Conservation (phyloP, 345 rosid genomes). For the Rhodomyrtus tomentosa region DNA sequence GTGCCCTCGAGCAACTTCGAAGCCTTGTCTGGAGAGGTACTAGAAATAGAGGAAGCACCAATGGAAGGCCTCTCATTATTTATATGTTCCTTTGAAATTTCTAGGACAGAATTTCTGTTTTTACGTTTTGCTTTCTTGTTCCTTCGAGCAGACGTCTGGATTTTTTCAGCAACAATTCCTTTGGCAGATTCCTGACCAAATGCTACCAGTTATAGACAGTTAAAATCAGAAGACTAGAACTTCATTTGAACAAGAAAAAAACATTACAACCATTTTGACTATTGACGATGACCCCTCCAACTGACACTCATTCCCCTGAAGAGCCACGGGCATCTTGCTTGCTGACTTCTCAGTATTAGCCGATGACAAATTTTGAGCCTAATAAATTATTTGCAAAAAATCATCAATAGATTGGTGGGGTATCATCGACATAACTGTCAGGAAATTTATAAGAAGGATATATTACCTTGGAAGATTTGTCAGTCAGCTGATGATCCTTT, state of each 20-base stretch:
- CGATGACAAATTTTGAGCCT: not conserved
- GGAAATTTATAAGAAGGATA: not conserved
- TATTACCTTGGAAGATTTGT: constrained; percentile 41
- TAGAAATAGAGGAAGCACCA: constrained; percentile 14
- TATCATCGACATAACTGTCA: not conserved
- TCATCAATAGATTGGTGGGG: not conserved
- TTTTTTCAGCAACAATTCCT: constrained; percentile 35
- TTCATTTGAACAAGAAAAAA: constrained; percentile 12
- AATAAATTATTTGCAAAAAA: not conserved
- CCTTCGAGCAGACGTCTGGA: constrained; percentile 38
- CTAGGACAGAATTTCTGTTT: constrained; percentile 27
- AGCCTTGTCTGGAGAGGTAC: constrained; percentile 17
- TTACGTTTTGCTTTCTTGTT: constrained; percentile 54
- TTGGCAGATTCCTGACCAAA: constrained; percentile 59
- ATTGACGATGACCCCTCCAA: constrained; percentile 15
- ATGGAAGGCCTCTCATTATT: constrained; percentile 19
- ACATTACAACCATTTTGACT: constrained; percentile 25
- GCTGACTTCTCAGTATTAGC: constrained; percentile 12
- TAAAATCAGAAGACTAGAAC: constrained; percentile 5
- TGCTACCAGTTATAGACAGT: constrained; percentile 31
- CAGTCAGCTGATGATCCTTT: constrained; percentile 10
- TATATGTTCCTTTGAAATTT: constrained; percentile 15
- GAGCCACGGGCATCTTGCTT: constrained; percentile 20
- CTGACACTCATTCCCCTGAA: constrained; percentile 18
- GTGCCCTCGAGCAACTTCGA: constrained; percentile 6